phyloP scores from a whole-genome alignment of 345 rosid genomes.

The Salix exigua region DNA sequence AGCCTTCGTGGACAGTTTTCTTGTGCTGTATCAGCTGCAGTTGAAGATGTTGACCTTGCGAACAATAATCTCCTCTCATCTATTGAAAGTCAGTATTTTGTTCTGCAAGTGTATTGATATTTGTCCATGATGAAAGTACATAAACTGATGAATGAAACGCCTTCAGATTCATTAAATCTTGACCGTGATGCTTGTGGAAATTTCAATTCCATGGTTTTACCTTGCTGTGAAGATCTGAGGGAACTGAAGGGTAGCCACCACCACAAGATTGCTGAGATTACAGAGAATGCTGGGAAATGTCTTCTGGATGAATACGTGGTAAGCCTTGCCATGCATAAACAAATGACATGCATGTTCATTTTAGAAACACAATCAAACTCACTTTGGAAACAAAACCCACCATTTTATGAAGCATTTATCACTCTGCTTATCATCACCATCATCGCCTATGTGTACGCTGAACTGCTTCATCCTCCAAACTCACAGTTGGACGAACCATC shows the following conservation, averaged over 20 bases:
- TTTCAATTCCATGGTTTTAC: conserved; percentile 75
- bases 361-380: not conserved
- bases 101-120: not conserved
- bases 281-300: conserved; percentile 83
- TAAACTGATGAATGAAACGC: conserved; percentile 10
- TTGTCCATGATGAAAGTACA: not conserved
- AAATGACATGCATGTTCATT: not conserved
- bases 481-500: conserved; percentile 84
- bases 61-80: conserved; percentile 63
- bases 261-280: conserved; percentile 75
- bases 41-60: conserved; percentile 58
- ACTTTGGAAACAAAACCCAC: not conserved
- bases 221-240: conserved; percentile 73
- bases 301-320: conserved; percentile 82
- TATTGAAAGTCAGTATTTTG: conserved; percentile 63
- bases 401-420: too few species aligned
- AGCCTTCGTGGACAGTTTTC: conserved; percentile 57
- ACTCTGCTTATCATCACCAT: too few species aligned
- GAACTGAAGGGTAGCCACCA: conserved; percentile 83
- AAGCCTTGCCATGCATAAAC: conserved; percentile 14
- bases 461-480: not conserved
- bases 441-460: not conserved
- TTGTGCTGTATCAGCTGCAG: conserved; percentile 68
- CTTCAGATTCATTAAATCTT: conserved; percentile 80
- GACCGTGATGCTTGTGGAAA: conserved; percentile 82